Evolutionary conservation across 495 filamentous ascomycete species (phyloP).

Genomic region (Aspergillus sclerotioniger): DNA sequence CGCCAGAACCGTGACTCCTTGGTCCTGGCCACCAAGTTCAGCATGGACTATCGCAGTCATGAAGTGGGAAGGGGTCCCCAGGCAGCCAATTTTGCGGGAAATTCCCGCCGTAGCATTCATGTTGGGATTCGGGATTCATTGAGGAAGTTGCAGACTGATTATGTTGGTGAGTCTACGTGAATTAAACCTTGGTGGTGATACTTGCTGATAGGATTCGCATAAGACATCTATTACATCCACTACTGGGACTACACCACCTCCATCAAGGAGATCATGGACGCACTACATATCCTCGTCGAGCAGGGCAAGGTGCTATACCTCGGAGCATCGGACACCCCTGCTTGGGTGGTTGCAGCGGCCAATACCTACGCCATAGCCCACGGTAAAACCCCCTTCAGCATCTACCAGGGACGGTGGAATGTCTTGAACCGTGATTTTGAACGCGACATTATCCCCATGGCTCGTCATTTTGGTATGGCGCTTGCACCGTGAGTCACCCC

Average conservation of each 20-base stretch:
- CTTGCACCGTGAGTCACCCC: constrained; percentile 40
- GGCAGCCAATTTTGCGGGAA: constrained; percentile 60
- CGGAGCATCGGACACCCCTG: constrained; percentile 27
- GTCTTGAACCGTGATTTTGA: constrained; percentile 47
- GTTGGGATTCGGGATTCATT: constrained; percentile 53
- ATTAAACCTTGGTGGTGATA: too few species aligned
- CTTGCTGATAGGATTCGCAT: too few species aligned
- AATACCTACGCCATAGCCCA: background rate
- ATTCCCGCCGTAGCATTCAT: constrained; percentile 55
- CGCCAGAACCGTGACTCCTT: constrained; percentile 59
- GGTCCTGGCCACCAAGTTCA: constrained; percentile 75
- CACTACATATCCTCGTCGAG: constrained; percentile 36
- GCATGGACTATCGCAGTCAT: constrained; percentile 31
- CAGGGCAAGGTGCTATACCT: constrained; percentile 49
- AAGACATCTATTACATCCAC: constrained; percentile 28
- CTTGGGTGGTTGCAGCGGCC: background rate
- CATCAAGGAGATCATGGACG: constrained; percentile 46
- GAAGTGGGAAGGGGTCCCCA: constrained; percentile 48
- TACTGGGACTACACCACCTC: constrained; percentile 48
- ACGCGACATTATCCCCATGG: constrained; percentile 59
- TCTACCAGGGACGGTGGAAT: constrained; percentile 7
- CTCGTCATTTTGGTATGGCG: constrained; percentile 55
- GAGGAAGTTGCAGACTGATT: constrained; percentile 62
- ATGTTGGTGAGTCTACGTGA: constrained; percentile 49
- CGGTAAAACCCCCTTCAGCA: constrained; percentile 1